Base-by-base conservation (phyloP, 2,329 filamentous ascomycete genomes). In the Blumeria graminis region DNA sequence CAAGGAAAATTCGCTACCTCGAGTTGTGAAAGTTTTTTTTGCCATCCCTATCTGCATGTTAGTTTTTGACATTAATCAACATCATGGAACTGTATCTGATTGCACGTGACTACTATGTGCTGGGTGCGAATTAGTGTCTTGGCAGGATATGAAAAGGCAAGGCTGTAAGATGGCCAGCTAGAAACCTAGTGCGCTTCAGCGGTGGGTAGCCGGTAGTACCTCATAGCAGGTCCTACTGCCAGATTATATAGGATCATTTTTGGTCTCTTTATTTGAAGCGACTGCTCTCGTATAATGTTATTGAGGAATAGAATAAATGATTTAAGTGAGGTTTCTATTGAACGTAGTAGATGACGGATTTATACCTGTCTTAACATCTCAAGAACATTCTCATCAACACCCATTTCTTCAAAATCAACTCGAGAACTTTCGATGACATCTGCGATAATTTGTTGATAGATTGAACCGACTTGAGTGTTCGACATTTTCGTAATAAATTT, bases 351-450 rank as follows among this genome's bases (percentile, higher is more conserved):
- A 28, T 28, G 22, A 28, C 22, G 61, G 61, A 39, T 9, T 73
- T 85, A 77, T 74, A 96, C 90, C 80, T 82, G 77, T 70, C 82
- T 82, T 74, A 98, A 74, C 69, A 94, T 86, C 62, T 90, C 80
- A 65, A 98, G 73, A 55, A 90, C 90, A 63, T 78, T 74, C 68
- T 90, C 84, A 64, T 94, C 87, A 61, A 96, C 84, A 64, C 92
- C 92, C 63, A 84, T 87, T 71, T 98, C 92, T 69, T 98, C 92
- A 68, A 98, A 96, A 71, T 96, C 92, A 66, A 90, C 85, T 66
- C 86, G 79, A 66, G 90, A 95, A 62, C 85, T 84, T 64, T 90
- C 83, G 70, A 96, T 86, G 68, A 98, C 88, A 71, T 92, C 86
- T 60, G 82, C 75, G 67, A 85, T 85, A 69, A 85, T 81, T 65